These are phyloP conservation scores for Leccinum truebloodii DNA, from an alignment of 768 basidiomycete genomes.

Conservation along the genomic window DNA sequence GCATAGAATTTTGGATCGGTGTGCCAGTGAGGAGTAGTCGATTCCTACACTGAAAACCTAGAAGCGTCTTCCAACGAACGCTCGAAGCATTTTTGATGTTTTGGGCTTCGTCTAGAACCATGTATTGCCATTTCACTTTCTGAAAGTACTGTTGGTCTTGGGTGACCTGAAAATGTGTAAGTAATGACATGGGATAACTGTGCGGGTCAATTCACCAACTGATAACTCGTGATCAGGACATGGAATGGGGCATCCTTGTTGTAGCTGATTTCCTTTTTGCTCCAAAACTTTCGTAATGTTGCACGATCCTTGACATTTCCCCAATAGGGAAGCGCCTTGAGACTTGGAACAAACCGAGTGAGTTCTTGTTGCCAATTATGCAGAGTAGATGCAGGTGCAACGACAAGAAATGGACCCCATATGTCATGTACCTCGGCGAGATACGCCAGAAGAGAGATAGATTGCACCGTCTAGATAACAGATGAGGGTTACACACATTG, in stretches of 20 bases:
- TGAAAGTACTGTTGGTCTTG: slow-evolving; percentile 99
- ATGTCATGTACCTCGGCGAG: slow-evolving; percentile 97
- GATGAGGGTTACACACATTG: neutral
- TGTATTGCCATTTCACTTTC: slow-evolving; percentile 98
- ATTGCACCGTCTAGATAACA: slow-evolving; percentile 82
- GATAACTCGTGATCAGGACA: slow-evolving; percentile 95
- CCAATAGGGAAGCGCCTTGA: slow-evolving; percentile 98
- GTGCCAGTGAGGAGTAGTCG: slow-evolving; percentile 94
- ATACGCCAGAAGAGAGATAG: slow-evolving; percentile 93
- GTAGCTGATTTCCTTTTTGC: slow-evolving; percentile 95
- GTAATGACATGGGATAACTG: neutral
- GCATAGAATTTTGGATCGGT: slow-evolving; percentile 99
- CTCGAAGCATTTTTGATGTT: slow-evolving; percentile 98
- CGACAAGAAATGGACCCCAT: slow-evolving; percentile 99
- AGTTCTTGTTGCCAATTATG: slow-evolving; percentile 99
- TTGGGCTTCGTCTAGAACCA: slow-evolving; percentile 99
- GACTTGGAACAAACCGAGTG: slow-evolving; percentile 88
- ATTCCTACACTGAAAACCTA: slow-evolving; percentile 95
- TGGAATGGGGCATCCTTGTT: slow-evolving; percentile 96
- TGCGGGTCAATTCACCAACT: slow-evolving; percentile 58
- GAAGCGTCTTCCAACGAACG: slow-evolving; percentile 94
- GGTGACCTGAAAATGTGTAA: slow-evolving; percentile 59
- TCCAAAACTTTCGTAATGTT: slow-evolving; percentile 96
- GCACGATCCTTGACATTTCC: slow-evolving; percentile 95
- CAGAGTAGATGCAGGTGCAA: slow-evolving; percentile 94